Evolutionary conservation across 176 grass and related monocot genomes (phyloP).

Genomic region (Musa schizocarpa): DNA sequence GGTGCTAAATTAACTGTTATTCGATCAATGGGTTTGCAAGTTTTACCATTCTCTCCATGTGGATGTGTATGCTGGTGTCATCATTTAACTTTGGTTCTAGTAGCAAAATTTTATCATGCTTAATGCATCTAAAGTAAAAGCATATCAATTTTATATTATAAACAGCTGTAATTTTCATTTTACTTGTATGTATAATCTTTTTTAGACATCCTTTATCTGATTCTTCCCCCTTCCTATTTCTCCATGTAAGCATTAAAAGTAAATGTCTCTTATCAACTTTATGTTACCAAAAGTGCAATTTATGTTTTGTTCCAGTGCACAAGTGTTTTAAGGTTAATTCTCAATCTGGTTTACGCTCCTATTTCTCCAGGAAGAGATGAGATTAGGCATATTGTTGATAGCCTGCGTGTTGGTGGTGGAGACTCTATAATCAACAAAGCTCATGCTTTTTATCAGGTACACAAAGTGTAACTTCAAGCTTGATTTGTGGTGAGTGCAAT

Average conservation of each 20-base stretch:
- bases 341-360: neutral
- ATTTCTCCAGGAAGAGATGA: constrained; percentile 52
- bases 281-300: neutral
- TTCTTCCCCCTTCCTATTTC: too few relatives aligned
- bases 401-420: constrained; percentile 55
- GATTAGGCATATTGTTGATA: constrained; percentile 55
- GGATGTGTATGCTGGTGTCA: neutral
- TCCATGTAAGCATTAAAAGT: too few relatives aligned
- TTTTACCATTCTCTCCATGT: neutral
- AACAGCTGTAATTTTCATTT: neutral
- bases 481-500: constrained; percentile 14
- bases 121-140: neutral
- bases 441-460: constrained; percentile 60
- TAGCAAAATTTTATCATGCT: neutral
- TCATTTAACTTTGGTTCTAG: neutral
- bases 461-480: neutral
- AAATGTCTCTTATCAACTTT: neutral
- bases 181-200: too few relatives aligned
- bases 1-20: neutral
- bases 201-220: too few relatives aligned
- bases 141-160: neutral
- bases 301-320: neutral
- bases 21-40: neutral
- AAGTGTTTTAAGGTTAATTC: neutral
- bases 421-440: constrained; percentile 45